Percentiles rank a stretch among this genome's conserved stretches.
phyloP scores from a whole-genome alignment of 768 basidiomycete genomes.

The Termitomyces sp. region DNA sequence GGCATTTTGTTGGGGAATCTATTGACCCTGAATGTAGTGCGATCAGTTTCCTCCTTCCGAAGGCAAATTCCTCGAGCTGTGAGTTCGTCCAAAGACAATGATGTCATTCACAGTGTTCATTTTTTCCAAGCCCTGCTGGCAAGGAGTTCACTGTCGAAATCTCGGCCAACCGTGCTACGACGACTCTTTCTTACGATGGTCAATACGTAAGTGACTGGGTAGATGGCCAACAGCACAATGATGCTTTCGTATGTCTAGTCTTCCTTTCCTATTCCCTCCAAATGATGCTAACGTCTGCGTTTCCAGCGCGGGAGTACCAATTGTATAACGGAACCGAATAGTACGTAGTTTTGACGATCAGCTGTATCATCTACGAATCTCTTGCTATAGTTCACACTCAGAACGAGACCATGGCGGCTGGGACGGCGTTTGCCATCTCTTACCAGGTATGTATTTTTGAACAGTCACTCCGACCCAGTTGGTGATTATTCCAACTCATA shows the following conservation, averaged over 20 bases:
- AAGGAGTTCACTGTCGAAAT: slow-evolving; percentile 43
- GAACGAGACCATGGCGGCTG: slow-evolving; percentile 45
- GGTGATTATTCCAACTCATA: not conserved
- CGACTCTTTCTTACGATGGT: slow-evolving; percentile 38
- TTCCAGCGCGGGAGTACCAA: slow-evolving; percentile 23
- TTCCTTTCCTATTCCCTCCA: not conserved
- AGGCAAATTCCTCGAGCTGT: slow-evolving; percentile 41
- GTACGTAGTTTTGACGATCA: slow-evolving; percentile 24
- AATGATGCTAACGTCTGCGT: not conserved
- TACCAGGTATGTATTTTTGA: slow-evolving; percentile 31
- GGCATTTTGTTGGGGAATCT: not conserved
- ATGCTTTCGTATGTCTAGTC: slow-evolving; percentile 34
- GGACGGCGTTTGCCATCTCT: slow-evolving; percentile 52
- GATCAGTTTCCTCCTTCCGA: slow-evolving; percentile 36
- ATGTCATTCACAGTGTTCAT: not conserved
- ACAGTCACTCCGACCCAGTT: not conserved
- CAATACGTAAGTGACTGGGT: slow-evolving; percentile 36
- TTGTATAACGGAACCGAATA: slow-evolving; percentile 46
- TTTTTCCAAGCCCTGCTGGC: slow-evolving; percentile 37
- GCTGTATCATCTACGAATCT: not conserved
- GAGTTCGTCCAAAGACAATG: slow-evolving; percentile 10
- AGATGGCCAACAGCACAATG: slow-evolving; percentile 38
- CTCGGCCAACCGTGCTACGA: slow-evolving; percentile 43
- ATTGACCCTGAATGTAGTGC: slow-evolving; percentile 24
- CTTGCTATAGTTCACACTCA: slow-evolving; percentile 43